Percentiles rank a stretch among this genome's conserved stretches.
These are phyloP conservation scores for Calonectria hongkongensis DNA, from an alignment of 2,329 filamentous ascomycete species.

Conservation along the genomic window DNA sequence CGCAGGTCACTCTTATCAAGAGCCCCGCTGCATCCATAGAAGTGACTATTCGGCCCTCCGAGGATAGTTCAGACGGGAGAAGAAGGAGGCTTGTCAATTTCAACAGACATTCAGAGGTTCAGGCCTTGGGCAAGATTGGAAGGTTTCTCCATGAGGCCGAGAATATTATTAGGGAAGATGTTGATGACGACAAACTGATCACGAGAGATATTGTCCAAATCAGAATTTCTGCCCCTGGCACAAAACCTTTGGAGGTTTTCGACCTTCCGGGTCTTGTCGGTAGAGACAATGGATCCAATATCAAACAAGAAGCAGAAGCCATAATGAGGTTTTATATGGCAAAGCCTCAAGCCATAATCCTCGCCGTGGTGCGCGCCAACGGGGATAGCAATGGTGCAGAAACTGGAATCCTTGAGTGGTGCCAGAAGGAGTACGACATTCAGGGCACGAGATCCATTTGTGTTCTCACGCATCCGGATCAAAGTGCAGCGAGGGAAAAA, in stretches of 20 bases:
- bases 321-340: slow-evolving; percentile 65
- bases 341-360: slow-evolving; percentile 65
- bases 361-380: slow-evolving; percentile 65
- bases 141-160: slow-evolving; percentile 64
- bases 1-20: slow-evolving; percentile 61
- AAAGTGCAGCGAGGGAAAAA: neutral
- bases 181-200: slow-evolving; percentile 22
- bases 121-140: neutral
- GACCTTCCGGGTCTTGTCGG: slow-evolving; percentile 67
- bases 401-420: neutral
- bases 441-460: slow-evolving; percentile 37
- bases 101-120: neutral
- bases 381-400: slow-evolving; percentile 55
- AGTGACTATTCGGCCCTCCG: slow-evolving; percentile 49
- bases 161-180: slow-evolving; percentile 64
- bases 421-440: slow-evolving; percentile 15
- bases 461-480: slow-evolving; percentile 45
- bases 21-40: slow-evolving; percentile 53
- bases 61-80: neutral
- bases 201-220: slow-evolving; percentile 53
- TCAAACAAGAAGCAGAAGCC: slow-evolving; percentile 58
- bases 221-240: slow-evolving; percentile 46
- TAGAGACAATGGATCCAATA: slow-evolving; percentile 57
- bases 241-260: slow-evolving; percentile 65
- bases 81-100: neutral